A percentile compares a stretch with the other conserved stretches of the same genome.
These are phyloP conservation scores for Chytridium lagenaria DNA, from an alignment of 371 early-diverging fungal genomes.

Conservation along the genomic window DNA sequence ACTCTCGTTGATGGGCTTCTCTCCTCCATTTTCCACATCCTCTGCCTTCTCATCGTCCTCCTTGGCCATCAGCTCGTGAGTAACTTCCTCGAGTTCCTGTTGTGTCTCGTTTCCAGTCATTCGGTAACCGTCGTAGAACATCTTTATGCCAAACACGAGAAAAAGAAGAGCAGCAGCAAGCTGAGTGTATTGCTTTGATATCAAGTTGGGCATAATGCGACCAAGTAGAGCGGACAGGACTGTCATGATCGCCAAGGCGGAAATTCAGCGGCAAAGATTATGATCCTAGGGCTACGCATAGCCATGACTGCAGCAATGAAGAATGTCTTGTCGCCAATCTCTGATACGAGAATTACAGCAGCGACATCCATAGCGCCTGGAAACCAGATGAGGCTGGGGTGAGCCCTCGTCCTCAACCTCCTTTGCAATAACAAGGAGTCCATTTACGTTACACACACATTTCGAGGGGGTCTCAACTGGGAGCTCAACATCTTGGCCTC, in stretches of 20 bases:
- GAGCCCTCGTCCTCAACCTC: background rate
- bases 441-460: background rate
- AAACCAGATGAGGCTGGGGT: too few species aligned
- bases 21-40: constrained; percentile 58
- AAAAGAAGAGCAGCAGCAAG: constrained; percentile 82
- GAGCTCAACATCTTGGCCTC: too few species aligned
- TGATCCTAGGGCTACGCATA: constrained; percentile 71
- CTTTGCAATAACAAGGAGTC: background rate
- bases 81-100: constrained; percentile 90
- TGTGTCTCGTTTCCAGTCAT: constrained; percentile 87
- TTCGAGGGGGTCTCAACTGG: too few species aligned
- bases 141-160: constrained; percentile 87
- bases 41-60: constrained; percentile 68
- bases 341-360: constrained; percentile 90
- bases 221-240: constrained; percentile 92
- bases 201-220: constrained; percentile 81
- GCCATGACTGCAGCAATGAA: constrained; percentile 96
- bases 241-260: constrained; percentile 91
- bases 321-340: constrained; percentile 98
- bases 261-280: constrained; percentile 86
- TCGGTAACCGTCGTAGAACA: constrained; percentile 82
- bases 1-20: constrained; percentile 23
- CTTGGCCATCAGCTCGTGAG: constrained; percentile 81
- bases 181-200: constrained; percentile 86
- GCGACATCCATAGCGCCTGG: constrained; percentile 56